Evolutionary conservation across 768 basidiomycete genomes (phyloP).

Genomic region (Paxillus ammoniavirescens): DNA sequence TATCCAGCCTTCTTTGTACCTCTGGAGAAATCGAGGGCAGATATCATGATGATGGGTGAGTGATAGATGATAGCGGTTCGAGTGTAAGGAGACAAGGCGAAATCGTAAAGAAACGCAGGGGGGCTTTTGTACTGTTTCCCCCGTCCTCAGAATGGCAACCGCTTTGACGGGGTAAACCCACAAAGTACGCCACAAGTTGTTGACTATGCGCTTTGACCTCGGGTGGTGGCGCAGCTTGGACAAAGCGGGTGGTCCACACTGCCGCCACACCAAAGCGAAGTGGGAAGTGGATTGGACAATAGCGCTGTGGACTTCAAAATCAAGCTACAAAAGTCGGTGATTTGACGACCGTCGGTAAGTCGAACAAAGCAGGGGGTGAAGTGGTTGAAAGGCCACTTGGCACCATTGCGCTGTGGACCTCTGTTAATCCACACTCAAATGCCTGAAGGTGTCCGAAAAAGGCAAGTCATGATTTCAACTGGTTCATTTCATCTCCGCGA

Average conservation of each 20-base stretch:
- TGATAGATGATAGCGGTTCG: not conserved
- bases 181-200: constrained; percentile 1
- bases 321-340: not conserved
- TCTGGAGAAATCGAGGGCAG: not conserved
- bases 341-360: constrained; percentile 10
- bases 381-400: not conserved
- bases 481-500: constrained; percentile 9
- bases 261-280: constrained; percentile 17
- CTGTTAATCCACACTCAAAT: not conserved
- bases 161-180: constrained; percentile 7
- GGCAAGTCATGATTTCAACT: constrained; percentile 6
- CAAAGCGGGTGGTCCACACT: constrained; percentile 19
- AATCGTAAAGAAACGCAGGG: not conserved
- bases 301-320: constrained; percentile 5
- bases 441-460: constrained; percentile 8
- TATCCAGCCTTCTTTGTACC: not conserved
- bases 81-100: not conserved
- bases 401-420: not conserved
- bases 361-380: constrained; percentile 21
- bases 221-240: constrained; percentile 11
- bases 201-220: constrained; percentile 17
- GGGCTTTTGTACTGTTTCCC: constrained; percentile 19
- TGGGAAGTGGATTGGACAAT: constrained; percentile 5
- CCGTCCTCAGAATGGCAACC: constrained; percentile 4
- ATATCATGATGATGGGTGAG: constrained; percentile 6